These are phyloP conservation scores for Suillus subalutaceus DNA, from an alignment of 768 basidiomycete genomes.

Conservation along the genomic window DNA sequence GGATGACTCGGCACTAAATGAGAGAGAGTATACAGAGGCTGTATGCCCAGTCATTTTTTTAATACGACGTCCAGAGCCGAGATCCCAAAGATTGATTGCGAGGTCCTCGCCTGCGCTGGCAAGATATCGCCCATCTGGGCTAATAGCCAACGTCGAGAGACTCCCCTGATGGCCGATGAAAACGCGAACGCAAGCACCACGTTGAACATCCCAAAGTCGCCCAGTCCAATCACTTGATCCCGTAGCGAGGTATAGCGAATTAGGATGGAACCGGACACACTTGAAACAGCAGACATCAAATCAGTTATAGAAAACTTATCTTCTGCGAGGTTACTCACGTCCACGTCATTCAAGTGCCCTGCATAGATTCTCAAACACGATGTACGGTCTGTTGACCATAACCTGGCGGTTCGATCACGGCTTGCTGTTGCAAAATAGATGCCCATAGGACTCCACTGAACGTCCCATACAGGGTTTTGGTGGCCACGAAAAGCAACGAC, in stretches of 20 bases:
- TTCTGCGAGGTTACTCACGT: slow-evolving; percentile 59
- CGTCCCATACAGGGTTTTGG: slow-evolving; percentile 98
- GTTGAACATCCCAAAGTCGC: slow-evolving; percentile 97
- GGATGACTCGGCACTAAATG: slow-evolving; percentile 91
- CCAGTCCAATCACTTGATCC: slow-evolving; percentile 97
- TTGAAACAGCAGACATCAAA: slow-evolving; percentile 33
- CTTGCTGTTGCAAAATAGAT: slow-evolving; percentile 98
- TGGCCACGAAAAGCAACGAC: slow-evolving; percentile 94
- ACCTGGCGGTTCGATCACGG: slow-evolving; percentile 88
- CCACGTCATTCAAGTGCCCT: slow-evolving; percentile 95
- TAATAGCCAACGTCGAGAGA: slow-evolving; percentile 83
- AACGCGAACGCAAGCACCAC: slow-evolving; percentile 89
- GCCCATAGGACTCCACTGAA: slow-evolving; percentile 97
- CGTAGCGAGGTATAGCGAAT: slow-evolving; percentile 95
- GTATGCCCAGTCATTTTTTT: slow-evolving; percentile 97
- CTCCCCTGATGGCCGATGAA: slow-evolving; percentile 95
- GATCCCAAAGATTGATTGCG: slow-evolving; percentile 94
- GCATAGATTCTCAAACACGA: slow-evolving; percentile 90
- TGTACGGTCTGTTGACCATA: slow-evolving; percentile 94
- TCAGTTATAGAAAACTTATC: neutral
- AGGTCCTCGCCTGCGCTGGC: slow-evolving; percentile 93
- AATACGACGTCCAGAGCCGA: slow-evolving; percentile 90
- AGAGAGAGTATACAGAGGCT: slow-evolving; percentile 84
- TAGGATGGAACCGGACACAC: slow-evolving; percentile 97
- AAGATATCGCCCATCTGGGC: slow-evolving; percentile 92